Percentiles rank a stretch among this genome's conserved stretches.
phyloP scores from a whole-genome alignment of 371 early-diverging fungal species.

The Nematocida sp. region DNA sequence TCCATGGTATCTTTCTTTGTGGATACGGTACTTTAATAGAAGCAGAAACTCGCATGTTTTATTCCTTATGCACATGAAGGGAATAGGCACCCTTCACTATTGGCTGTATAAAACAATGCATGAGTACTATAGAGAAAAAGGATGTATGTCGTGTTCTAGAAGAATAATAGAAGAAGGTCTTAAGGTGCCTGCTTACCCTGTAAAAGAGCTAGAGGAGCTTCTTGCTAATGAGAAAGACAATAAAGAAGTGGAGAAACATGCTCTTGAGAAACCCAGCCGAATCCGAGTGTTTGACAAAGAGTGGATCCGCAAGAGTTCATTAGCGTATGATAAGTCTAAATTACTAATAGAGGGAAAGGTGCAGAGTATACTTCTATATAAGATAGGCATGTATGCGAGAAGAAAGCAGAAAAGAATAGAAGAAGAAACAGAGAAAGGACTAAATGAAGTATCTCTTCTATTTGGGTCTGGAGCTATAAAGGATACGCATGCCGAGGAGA shows the following conservation, averaged over 20 bases:
- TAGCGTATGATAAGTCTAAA: not conserved
- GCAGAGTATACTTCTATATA: slow-evolving; percentile 15
- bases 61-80: slow-evolving; percentile 59
- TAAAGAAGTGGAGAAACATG: not conserved
- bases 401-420: slow-evolving; percentile 9
- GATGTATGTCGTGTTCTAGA: slow-evolving; percentile 24
- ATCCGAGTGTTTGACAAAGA: slow-evolving; percentile 22
- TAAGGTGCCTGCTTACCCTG: slow-evolving; percentile 25
- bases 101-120: slow-evolving; percentile 36
- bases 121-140: slow-evolving; percentile 15
- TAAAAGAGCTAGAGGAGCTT: slow-evolving; percentile 29
- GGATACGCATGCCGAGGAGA: not conserved
- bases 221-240: not conserved
- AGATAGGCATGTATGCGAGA: slow-evolving; percentile 4
- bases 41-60: slow-evolving; percentile 54
- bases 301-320: slow-evolving; percentile 4
- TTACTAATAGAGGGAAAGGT: slow-evolving; percentile 1
- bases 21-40: slow-evolving; percentile 51
- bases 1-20: slow-evolving; percentile 61
- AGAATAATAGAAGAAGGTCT: slow-evolving; percentile 25
- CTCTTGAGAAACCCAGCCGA: slow-evolving; percentile 26
- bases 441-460: slow-evolving; percentile 51
- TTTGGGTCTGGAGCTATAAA: slow-evolving; percentile 27
- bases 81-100: slow-evolving; percentile 5
- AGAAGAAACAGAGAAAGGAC: slow-evolving; percentile 51